phyloP scores from a whole-genome alignment of 192 early-diverging fungal species.

The Rhizophagus prolifer region DNA sequence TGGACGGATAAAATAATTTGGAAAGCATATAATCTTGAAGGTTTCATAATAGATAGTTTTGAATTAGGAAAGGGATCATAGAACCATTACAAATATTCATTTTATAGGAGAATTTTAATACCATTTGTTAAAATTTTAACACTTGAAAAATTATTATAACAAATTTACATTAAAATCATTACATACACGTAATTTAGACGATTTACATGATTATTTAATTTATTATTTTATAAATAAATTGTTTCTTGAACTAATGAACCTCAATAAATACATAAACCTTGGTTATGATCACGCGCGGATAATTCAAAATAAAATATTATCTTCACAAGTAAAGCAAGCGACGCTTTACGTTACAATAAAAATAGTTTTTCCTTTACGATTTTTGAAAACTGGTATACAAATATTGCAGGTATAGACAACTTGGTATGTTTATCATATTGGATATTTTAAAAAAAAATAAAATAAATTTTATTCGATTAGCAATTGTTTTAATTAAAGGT shows the following conservation, averaged over 20 bases:
- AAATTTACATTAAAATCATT: too few species aligned
- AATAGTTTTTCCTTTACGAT: slow-evolving; percentile 51
- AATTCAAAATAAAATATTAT: background rate
- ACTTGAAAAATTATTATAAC: too few species aligned
- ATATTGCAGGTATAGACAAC: slow-evolving; percentile 67
- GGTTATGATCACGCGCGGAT: too few species aligned
- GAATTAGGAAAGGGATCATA: background rate
- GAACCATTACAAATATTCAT: background rate
- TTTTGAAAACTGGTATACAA: slow-evolving; percentile 61
- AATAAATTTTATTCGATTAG: background rate
- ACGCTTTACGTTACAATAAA: slow-evolving; percentile 52
- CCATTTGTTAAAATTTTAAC: too few species aligned
- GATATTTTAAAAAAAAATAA: background rate
- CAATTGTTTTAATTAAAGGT: slow-evolving; percentile 49
- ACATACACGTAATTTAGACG: too few species aligned
- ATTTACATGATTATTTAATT: too few species aligned
- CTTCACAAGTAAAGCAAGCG: background rate
- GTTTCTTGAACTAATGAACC: too few species aligned
- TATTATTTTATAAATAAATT: too few species aligned
- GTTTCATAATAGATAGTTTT: slow-evolving; percentile 17
- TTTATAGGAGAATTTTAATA: too few species aligned
- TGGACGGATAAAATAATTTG: slow-evolving; percentile 42
- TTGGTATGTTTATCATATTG: slow-evolving; percentile 53
- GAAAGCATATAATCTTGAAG: slow-evolving; percentile 41
- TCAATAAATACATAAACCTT: too few species aligned